Percentiles rank a stretch among this genome's conserved stretches.
Evolutionary conservation across 768 basidiomycete genomes (phyloP).

Genomic region (Pholiota molesta): DNA sequence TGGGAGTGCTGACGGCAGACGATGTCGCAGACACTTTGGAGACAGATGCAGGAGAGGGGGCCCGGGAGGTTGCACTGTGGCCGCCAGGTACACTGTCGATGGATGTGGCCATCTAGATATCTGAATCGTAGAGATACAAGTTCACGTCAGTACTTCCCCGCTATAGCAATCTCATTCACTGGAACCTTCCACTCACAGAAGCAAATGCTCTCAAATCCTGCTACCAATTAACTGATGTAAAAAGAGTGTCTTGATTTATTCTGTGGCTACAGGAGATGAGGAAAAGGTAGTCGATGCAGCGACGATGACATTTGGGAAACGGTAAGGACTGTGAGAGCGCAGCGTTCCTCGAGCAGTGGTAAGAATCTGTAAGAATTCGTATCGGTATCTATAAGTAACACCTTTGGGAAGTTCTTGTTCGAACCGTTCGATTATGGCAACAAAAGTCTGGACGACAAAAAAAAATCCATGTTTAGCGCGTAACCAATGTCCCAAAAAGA

Average conservation of each 20-base stretch:
- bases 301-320: background rate
- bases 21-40: background rate
- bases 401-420: too few species aligned
- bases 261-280: background rate
- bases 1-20: background rate
- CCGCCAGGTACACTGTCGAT: too few species aligned
- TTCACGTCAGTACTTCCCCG: background rate
- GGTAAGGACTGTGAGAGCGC: background rate
- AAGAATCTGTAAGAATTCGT: too few species aligned
- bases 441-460: too few species aligned
- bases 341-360: background rate
- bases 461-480: background rate
- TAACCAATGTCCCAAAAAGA: background rate
- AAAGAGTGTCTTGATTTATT: background rate
- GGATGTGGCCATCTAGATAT: too few species aligned
- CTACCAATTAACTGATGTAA: background rate
- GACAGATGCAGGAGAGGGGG: too few species aligned
- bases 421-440: too few species aligned
- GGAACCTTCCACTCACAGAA: background rate
- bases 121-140: too few species aligned
- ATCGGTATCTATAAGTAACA: too few species aligned
- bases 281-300: background rate
- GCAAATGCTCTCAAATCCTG: background rate
- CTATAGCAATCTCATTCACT: background rate
- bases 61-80: too few species aligned